Percentiles rank a stretch among this genome's conserved stretches.
Evolutionary conservation across 768 basidiomycete species (phyloP).

Genomic region (Thelephora ganbajun): DNA sequence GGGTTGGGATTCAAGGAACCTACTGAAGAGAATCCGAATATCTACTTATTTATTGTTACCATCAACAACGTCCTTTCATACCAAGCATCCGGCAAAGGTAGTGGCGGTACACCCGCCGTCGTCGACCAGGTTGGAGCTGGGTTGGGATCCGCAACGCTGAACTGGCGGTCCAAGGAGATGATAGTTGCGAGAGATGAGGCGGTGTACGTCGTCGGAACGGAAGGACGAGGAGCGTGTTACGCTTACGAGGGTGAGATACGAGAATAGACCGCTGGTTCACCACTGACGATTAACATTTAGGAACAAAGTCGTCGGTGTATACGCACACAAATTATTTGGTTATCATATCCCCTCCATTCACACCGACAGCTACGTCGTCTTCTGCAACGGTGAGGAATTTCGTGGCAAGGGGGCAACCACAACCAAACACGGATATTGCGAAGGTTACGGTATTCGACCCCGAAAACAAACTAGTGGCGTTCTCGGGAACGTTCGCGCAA

Average conservation of each 20-base stretch:
- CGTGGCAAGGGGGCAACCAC: slow-evolving; percentile 34
- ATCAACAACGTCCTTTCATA: slow-evolving; percentile 70
- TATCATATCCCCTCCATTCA: slow-evolving; percentile 78
- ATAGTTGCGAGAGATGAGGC: slow-evolving; percentile 87
- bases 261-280: not conserved
- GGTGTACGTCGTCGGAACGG: slow-evolving; percentile 71
- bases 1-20: slow-evolving; percentile 81
- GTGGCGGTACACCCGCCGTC: slow-evolving; percentile 46
- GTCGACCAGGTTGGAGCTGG: slow-evolving; percentile 82
- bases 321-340: slow-evolving; percentile 76
- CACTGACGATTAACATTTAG: slow-evolving; percentile 19
- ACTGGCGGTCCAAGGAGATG: slow-evolving; percentile 58
- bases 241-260: slow-evolving; percentile 71
- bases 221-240: slow-evolving; percentile 73
- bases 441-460: slow-evolving; percentile 82
- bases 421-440: slow-evolving; percentile 45
- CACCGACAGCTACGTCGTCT: slow-evolving; percentile 46
- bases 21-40: slow-evolving; percentile 16
- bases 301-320: slow-evolving; percentile 65
- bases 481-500: slow-evolving; percentile 64
- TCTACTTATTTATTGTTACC: slow-evolving; percentile 78
- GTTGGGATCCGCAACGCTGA: slow-evolving; percentile 75
- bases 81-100: slow-evolving; percentile 57
- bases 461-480: slow-evolving; percentile 84
- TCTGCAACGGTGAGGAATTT: slow-evolving; percentile 69